Evolutionary conservation across 768 basidiomycete species (phyloP), one percentile per base, ranked within the genome.

Genomic region (Calocera viscosa): DNA sequence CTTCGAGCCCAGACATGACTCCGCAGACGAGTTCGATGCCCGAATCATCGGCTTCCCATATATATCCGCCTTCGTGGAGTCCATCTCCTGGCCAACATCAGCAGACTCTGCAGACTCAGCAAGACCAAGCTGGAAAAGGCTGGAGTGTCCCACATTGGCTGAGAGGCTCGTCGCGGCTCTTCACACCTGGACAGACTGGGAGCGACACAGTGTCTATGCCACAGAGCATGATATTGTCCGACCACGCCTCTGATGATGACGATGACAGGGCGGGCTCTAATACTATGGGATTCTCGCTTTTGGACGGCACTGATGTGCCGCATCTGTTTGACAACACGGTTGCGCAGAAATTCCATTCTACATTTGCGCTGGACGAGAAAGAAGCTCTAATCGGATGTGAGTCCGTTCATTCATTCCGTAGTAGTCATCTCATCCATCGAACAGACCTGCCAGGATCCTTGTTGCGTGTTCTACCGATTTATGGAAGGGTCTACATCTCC

Each of bases 381-480:
- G 95, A 98, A 78, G 82, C 77, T 17, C 73, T 97, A 47, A 81
- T 97, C 64, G 93, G 92, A 72, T 89, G 95, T 97, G 74, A 74
- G 94, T 83, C n/a, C 24, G 2, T 28, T 28, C 8, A 64, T 17
- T n/a, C 32, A 24, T 49, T 43, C 67, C 16, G 10, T n/a, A 10
- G 3, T 26, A 17, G 28, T n/a, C 22, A 24, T 43, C 26, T 49
- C 40, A 11, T 32, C 19, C 11, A 39, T 38, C 33, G 28, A 2
- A 17, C 26, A 98, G 95, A 91, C 72, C 92, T 95, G 74, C 85
- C 91, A 43, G 93, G 93, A 11, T 96, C 91, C 75, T 80, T 98
- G 47, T 92, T 86, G 76, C 83, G 95, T 66, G 81, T 95, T 28
- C 75, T 99, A n/a, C 95, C 96, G 0, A 82, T 95, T 14, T 89